These are phyloP conservation scores for Boletus tomentosulus DNA, from an alignment of 768 basidiomycete genomes.

Conservation along the genomic window DNA sequence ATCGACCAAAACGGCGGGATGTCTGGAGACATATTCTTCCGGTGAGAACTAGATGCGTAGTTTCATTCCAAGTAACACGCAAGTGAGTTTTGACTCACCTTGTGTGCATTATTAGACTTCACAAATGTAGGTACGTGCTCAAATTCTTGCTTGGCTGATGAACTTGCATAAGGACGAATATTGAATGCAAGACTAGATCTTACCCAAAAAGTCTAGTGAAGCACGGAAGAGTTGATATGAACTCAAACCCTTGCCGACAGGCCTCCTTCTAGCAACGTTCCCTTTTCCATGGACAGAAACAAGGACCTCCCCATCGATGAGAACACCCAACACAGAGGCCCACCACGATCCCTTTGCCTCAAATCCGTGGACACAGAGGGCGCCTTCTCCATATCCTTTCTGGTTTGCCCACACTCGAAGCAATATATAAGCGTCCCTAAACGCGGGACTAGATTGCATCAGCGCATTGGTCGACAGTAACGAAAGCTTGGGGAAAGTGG, in stretches of 20 bases:
- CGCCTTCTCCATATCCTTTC: constrained; percentile 67
- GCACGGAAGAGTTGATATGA: constrained; percentile 90
- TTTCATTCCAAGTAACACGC: background rate
- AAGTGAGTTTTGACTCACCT: constrained; percentile 34
- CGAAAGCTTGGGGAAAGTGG: constrained; percentile 34
- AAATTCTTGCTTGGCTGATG: constrained; percentile 69
- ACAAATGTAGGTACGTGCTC: constrained; percentile 52
- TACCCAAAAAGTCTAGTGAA: constrained; percentile 79
- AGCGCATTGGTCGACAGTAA: constrained; percentile 47
- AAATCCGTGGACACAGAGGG: constrained; percentile 63
- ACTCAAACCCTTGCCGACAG: constrained; percentile 76
- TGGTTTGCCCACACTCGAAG: constrained; percentile 90
- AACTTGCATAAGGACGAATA: constrained; percentile 8
- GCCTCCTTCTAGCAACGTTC: constrained; percentile 40
- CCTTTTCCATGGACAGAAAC: constrained; percentile 19
- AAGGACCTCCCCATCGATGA: constrained; percentile 66
- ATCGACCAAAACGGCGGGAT: constrained; percentile 71
- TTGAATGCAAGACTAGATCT: constrained; percentile 17
- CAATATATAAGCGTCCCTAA: constrained; percentile 69
- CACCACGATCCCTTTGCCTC: constrained; percentile 67
- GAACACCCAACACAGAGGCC: constrained; percentile 54
- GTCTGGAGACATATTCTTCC: constrained; percentile 49
- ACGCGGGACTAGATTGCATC: constrained; percentile 50
- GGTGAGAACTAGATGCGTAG: constrained; percentile 47
- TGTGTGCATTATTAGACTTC: constrained; percentile 50